phyloP scores from a whole-genome alignment of 2,329 filamentous ascomycete species.

The Monilinia aucupariae region DNA sequence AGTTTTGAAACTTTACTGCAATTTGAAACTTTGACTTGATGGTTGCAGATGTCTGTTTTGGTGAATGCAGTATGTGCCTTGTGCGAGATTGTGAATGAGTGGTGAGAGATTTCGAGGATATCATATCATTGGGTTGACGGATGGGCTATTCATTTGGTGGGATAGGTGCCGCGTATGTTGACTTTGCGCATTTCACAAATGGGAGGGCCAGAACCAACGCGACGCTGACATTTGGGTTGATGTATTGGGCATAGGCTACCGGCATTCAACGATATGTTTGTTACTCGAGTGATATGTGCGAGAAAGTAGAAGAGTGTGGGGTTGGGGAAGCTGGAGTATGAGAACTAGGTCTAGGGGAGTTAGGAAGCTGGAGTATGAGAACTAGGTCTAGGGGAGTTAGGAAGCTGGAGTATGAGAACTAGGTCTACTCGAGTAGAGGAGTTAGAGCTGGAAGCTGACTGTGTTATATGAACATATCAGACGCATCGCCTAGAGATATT shows the following conservation, averaged over 20 bases:
- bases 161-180: constrained; percentile 5
- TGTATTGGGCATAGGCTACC: background rate
- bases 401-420: too few species aligned
- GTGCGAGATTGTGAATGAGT: background rate
- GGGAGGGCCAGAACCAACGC: background rate
- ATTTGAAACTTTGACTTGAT: background rate
- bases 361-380: too few species aligned
- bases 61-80: background rate
- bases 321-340: background rate
- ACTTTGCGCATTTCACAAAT: too few species aligned
- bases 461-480: too few species aligned
- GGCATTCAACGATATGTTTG: background rate
- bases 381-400: too few species aligned
- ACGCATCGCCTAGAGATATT: too few species aligned
- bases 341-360: background rate
- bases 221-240: background rate
- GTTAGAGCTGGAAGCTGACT: too few species aligned
- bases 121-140: background rate
- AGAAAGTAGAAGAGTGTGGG: background rate
- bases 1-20: background rate
- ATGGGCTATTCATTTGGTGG: background rate
- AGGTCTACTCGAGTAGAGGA: too few species aligned
- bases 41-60: background rate
- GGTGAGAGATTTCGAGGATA: background rate
- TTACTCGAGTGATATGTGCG: background rate